These are phyloP conservation scores for Blastomyces gilchristii DNA, from an alignment of 2,329 filamentous ascomycete species.

Conservation along the genomic window DNA sequence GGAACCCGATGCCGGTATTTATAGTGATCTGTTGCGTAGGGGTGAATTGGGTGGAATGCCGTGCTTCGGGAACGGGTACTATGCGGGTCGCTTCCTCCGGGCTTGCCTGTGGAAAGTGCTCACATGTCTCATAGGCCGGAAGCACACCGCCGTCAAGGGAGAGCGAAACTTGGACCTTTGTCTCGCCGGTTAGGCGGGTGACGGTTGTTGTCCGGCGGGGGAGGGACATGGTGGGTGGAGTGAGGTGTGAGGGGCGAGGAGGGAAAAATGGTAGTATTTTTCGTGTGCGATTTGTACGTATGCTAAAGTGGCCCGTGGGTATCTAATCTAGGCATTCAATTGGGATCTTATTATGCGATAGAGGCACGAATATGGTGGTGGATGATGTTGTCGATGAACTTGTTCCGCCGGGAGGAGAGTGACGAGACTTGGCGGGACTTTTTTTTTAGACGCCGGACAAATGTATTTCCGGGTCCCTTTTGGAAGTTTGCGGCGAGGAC, in stretches of 20 bases:
- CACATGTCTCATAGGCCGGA: constrained; percentile 29
- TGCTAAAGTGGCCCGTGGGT: background rate
- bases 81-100: constrained; percentile 39
- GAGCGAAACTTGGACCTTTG: constrained; percentile 84
- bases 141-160: constrained; percentile 81
- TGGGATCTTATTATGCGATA: background rate
- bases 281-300: background rate
- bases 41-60: constrained; percentile 75
- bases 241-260: background rate
- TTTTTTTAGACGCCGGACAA: background rate
- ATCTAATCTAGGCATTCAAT: background rate
- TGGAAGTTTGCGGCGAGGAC: background rate
- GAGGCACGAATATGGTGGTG: background rate
- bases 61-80: constrained; percentile 37
- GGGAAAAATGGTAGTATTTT: background rate
- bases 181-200: constrained; percentile 92
- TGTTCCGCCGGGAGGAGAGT: background rate
- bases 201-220: constrained; percentile 65
- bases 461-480: background rate
- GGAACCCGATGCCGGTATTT: constrained; percentile 89
- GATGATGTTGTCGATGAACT: background rate
- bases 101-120: constrained; percentile 54
- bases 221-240: constrained; percentile 17
- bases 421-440: background rate
- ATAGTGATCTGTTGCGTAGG: constrained; percentile 77